phyloP scores from a whole-genome alignment of 2,329 filamentous ascomycete species.

The Ophiostoma piceae region DNA sequence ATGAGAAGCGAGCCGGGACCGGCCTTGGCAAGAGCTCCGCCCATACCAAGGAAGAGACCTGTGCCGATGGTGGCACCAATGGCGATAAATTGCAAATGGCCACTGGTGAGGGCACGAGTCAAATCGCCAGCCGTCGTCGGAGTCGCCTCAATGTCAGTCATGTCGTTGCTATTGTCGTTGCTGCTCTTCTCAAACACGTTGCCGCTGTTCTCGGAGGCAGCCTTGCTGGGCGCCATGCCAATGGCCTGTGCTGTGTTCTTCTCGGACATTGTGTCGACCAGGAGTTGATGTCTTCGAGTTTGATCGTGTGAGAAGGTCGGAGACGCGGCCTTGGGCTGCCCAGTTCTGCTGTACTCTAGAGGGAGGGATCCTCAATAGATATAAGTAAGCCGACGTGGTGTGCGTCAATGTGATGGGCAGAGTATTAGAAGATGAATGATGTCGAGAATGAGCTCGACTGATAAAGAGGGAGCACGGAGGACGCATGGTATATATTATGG shows the following conservation, averaged over 20 bases:
- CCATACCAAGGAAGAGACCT: constrained; percentile 58
- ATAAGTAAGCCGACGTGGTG: not conserved
- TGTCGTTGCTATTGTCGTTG: constrained; percentile 10
- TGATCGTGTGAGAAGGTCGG: not conserved
- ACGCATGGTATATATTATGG: constrained; percentile 11
- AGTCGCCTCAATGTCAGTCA: constrained; percentile 11
- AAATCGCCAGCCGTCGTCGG: constrained; percentile 35
- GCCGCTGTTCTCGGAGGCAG: constrained; percentile 7
- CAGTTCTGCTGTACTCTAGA: not conserved
- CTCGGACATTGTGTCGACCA: constrained; percentile 14
- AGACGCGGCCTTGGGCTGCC: not conserved
- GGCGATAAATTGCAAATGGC: constrained; percentile 55
- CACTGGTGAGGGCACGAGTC: constrained; percentile 48
- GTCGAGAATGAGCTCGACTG: not conserved
- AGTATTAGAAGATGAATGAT: constrained; percentile 5
- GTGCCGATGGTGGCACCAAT: constrained; percentile 55
- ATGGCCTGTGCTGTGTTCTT: constrained; percentile 4
- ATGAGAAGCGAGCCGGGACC: constrained; percentile 49
- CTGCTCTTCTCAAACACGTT: constrained; percentile 17
- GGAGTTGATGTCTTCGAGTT: not conserved
- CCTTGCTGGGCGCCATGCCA: not conserved
- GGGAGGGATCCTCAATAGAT: not conserved
- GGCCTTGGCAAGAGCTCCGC: constrained; percentile 40
- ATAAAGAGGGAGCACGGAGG: not conserved
- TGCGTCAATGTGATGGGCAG: not conserved